Conservation (phyloP, 2,329 filamentous ascomycete genomes). For the Talaromyces atroroseus region DNA sequence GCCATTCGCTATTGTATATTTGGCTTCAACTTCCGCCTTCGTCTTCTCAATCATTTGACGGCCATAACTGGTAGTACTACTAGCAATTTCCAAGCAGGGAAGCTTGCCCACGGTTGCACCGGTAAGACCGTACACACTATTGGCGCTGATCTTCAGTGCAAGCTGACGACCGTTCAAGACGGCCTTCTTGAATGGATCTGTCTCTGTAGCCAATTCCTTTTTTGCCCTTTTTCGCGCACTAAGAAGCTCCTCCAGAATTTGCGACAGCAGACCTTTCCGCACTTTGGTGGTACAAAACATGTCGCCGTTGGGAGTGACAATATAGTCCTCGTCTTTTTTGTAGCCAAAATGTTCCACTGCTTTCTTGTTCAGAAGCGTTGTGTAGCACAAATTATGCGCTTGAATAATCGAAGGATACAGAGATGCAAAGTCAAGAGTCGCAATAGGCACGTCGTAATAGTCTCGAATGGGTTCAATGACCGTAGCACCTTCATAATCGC, state of each 20-base stretch:
- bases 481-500: slow-evolving; percentile 95
- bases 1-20: slow-evolving; percentile 87
- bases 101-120: slow-evolving; percentile 94
- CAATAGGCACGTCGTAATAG: slow-evolving; percentile 92
- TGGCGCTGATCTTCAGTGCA: slow-evolving; percentile 92
- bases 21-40: slow-evolving; percentile 86
- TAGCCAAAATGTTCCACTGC: slow-evolving; percentile 70
- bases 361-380: slow-evolving; percentile 76
- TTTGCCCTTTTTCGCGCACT: slow-evolving; percentile 93
- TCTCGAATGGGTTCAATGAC: slow-evolving; percentile 93
- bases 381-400: slow-evolving; percentile 97
- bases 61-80: slow-evolving; percentile 93
- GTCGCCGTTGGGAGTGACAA: slow-evolving; percentile 90
- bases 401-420: slow-evolving; percentile 99
- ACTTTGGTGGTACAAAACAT: slow-evolving; percentile 84
- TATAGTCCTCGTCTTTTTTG: slow-evolving; percentile 89
- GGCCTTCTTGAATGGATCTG: slow-evolving; percentile 94
- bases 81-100: slow-evolving; percentile 89
- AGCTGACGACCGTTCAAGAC: slow-evolving; percentile 95
- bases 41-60: slow-evolving; percentile 99
- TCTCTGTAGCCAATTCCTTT: slow-evolving; percentile 79
- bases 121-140: slow-evolving; percentile 95
- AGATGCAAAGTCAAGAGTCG: slow-evolving; percentile 96
- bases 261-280: slow-evolving; percentile 83
- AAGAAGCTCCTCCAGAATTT: slow-evolving; percentile 92